Base-by-base conservation (phyloP, 371 early-diverging fungal genomes). In the Saksenaea oblongispora region DNA sequence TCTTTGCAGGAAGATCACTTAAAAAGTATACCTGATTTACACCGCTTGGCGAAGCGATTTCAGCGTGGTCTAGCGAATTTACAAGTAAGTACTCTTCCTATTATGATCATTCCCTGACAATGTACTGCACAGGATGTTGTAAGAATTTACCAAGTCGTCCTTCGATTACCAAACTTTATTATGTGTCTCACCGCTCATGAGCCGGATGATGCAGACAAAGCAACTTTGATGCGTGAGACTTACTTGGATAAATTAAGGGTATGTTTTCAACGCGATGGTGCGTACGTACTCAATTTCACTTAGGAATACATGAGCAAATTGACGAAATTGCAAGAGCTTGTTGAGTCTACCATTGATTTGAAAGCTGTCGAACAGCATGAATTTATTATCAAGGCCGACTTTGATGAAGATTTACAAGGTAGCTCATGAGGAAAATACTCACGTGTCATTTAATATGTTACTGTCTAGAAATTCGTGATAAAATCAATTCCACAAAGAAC, bases 341-440 rank as follows among this genome's bases (percentile, higher is more conserved):
- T 98, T 3, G 98, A 95, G 63, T 88, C 90, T 0, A 94, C 95
- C 0, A 88, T 98, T 56, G 99, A 98, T 73, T 74, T 98, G 22
- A 88, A 88, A 7, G 92, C 94, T 3, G 85, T 90, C 0, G 95
- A 95, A 36, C 73, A 83, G 56, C 97, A 98, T 72, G 92, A 96
- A 67, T 97, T 91, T 66, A 72, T 92, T n/a, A 88, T 98, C 62
- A 91, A 91, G 41, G 79, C 97, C 0, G 91, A 92, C 36, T 92
- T 91, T 71, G 93, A 96, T 73, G 81, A 82, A 27, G 83, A 79
- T 1, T 71, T 97, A 56, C 83, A 91, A 81, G 84, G 92, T 91
- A 73, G 56, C n/a, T 26, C 13, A 1, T n/a, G 14, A 17, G 24
- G 15, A 57, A 27, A 10, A 54, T 5, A 9, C 51, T 2, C 34